A percentile compares a stretch with the other conserved stretches of the same genome.
These are phyloP conservation scores for Gentiana macrophylla DNA, from an alignment of 257 asterid species.

Conservation along the genomic window DNA sequence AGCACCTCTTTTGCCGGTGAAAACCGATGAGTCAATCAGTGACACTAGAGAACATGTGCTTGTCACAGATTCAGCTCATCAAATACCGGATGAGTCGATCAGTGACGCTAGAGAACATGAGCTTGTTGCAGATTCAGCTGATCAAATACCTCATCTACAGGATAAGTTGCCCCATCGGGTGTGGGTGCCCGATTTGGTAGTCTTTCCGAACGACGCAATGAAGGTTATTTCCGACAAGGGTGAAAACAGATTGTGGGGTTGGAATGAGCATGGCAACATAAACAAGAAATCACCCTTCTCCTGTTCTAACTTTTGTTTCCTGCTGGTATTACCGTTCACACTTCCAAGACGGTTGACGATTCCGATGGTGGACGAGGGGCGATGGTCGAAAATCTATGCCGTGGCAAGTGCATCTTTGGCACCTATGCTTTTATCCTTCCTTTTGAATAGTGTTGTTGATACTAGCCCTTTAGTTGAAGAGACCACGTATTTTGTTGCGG, in stretches of 20 bases:
- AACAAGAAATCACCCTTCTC: conserved; percentile 16
- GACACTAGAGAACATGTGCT: conserved; percentile 17
- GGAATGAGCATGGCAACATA: conserved; percentile 37
- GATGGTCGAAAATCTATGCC: conserved; percentile 64
- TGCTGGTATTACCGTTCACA: conserved; percentile 47
- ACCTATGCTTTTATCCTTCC: conserved; percentile 44
- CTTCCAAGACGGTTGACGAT: conserved; percentile 59
- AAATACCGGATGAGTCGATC: no score
- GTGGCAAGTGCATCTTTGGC: conserved; percentile 54
- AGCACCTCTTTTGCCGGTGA: conserved; percentile 37
- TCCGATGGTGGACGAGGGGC: conserved; percentile 62
- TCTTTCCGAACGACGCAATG: conserved; percentile 40
- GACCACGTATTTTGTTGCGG: conserved; percentile 21
- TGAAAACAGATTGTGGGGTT: conserved; percentile 42
- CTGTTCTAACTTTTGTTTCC: conserved; percentile 35
- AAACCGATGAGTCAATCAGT: conserved; percentile 8
- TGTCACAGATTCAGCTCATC: conserved; percentile 7
- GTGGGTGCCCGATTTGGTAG: conserved; percentile 48
- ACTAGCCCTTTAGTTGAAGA: conserved; percentile 4
- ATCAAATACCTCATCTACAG: conserved; percentile 23
- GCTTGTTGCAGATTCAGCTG: conserved; percentile 18
- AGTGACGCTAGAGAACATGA: no score
- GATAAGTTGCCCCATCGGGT: conserved; percentile 49
- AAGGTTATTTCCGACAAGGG: conserved; percentile 12
- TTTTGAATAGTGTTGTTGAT: conserved; percentile 31